Conservation (phyloP, 2,329 filamentous ascomycete genomes). For the Alternaria ethzedia region DNA sequence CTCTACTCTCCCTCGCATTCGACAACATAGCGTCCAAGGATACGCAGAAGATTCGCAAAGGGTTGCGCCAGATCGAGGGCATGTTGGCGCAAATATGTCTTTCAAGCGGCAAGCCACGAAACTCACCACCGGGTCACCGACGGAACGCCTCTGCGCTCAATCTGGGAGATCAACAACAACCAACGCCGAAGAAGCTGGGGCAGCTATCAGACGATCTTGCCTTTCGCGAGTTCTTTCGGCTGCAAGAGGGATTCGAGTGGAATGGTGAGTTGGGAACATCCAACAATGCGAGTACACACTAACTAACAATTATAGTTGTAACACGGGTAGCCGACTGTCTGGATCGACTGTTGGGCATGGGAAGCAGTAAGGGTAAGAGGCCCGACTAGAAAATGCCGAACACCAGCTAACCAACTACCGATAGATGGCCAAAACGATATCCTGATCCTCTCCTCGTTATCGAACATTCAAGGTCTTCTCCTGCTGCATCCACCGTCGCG, state of each 20-base stretch:
- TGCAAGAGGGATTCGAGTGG: slow-evolving; percentile 98
- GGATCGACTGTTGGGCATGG: slow-evolving; percentile 83
- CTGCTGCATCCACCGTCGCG: slow-evolving; percentile 91
- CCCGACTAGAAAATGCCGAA: background rate
- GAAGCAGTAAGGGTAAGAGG: slow-evolving; percentile 55
- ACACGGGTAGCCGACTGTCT: slow-evolving; percentile 84
- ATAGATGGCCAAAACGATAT: slow-evolving; percentile 81
- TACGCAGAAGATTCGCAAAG: slow-evolving; percentile 87
- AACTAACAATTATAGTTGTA: slow-evolving; percentile 62
- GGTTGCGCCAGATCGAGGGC: slow-evolving; percentile 90
- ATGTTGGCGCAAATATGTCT: slow-evolving; percentile 94
- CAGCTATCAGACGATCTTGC: slow-evolving; percentile 82
- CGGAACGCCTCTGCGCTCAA: slow-evolving; percentile 48
- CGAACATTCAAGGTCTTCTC: slow-evolving; percentile 86
- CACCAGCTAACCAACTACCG: background rate
- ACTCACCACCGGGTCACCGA: slow-evolving; percentile 41
- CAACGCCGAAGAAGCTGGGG: slow-evolving; percentile 59
- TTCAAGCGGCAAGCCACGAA: slow-evolving; percentile 53
- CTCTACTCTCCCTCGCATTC: slow-evolving; percentile 88
- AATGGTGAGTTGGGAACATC: slow-evolving; percentile 65
- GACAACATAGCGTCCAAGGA: slow-evolving; percentile 96
- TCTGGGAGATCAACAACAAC: slow-evolving; percentile 38
- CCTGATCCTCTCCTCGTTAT: slow-evolving; percentile 84
- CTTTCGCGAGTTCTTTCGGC: slow-evolving; percentile 93
- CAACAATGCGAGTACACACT: background rate